Evolutionary conservation across 2,329 filamentous ascomycete species (phyloP).

Genomic region (Fusarium odoratissimum): DNA sequence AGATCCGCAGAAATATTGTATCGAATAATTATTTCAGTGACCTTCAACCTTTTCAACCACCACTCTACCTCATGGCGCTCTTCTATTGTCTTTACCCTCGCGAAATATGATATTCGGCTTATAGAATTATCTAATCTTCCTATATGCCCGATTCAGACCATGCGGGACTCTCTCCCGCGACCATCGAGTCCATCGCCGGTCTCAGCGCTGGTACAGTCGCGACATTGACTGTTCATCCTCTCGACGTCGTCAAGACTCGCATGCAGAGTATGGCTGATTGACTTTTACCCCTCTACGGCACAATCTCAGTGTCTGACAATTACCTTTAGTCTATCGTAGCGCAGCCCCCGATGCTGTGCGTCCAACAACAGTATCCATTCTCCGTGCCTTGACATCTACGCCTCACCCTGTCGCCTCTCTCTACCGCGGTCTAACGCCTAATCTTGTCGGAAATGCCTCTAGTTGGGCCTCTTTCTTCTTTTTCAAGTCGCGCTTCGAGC

Average conservation of each 20-base stretch:
- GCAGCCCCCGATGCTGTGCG: conserved; percentile 52
- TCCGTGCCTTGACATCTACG: conserved; percentile 60
- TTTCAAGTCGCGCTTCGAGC: conserved; percentile 70
- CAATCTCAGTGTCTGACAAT: neutral
- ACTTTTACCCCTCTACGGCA: neutral
- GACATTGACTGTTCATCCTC: conserved; percentile 88
- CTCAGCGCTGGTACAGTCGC: conserved; percentile 89
- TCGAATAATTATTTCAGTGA: conserved; percentile 25
- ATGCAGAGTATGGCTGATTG: conserved; percentile 76
- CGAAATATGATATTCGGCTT: conserved; percentile 44
- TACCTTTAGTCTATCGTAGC: conserved; percentile 62
- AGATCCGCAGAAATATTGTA: conserved; percentile 32
- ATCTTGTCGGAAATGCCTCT: conserved; percentile 88
- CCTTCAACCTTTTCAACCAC: neutral
- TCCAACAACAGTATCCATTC: conserved; percentile 63
- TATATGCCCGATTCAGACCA: conserved; percentile 61
- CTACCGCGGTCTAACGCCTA: conserved; percentile 91
- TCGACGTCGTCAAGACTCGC: conserved; percentile 96
- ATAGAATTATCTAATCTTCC: conserved; percentile 1
- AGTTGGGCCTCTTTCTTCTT: conserved; percentile 96
- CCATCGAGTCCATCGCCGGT: conserved; percentile 89
- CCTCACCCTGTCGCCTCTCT: conserved; percentile 74
- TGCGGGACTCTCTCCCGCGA: conserved; percentile 76
- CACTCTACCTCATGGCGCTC: neutral
- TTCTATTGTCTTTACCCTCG: neutral